Base-by-base conservation (phyloP, 176 grass and related monocot species). In the Themeda triandra region DNA sequence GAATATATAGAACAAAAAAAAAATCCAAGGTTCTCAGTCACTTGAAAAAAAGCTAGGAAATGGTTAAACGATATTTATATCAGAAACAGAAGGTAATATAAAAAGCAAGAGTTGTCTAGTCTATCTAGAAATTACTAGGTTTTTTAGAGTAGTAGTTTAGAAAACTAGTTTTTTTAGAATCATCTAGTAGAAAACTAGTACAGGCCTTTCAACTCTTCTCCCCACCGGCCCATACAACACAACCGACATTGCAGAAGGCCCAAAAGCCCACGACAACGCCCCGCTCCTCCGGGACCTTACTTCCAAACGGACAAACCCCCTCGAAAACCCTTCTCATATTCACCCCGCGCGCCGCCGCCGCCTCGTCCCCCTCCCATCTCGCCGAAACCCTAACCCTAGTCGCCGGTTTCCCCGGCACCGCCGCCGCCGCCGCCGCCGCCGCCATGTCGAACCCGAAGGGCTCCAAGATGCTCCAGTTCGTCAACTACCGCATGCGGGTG, bases 401-500 rank as follows among this genome's bases (percentile, higher is more conserved):
- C 29, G 24, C 48, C 53, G 53, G n/a, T n/a, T n/a, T n/a, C n/a
- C n/a, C n/a, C n/a, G n/a, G n/a, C n/a, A n/a, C 23, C 29, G 24
- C 48, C 53, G 53, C 49, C 28, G 65, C 71, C 10, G 36, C 64
- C 5, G 8, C 27, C n/a, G 46, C 37, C 10, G 84, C 14, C 75
- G 27, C 89, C 84, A 95, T 96, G 96, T 96, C 96, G 90, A 99
- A 93, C 77, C 94, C 93, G 17, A 99, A 94, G 91, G 96, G 96
- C 5, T 96, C 96, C 27, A 99, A 99, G 90, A 99, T 99, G 96
- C 91, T 99, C 25, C 96, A 99, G 77, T 96, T 92, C 84, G 40
- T 99, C 69, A 99, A 99, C 91, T 99, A 99, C 88, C 93, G 96
- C 4, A 99, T 99, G 96, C 91, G 93, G 39, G 96, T 99, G 18